A percentile compares a stretch with the other conserved stretches of the same genome.
These are phyloP conservation scores for Chernovozyma sophiae-reginae DNA, from an alignment of 1,139 yeast species.

Conservation along the genomic window DNA sequence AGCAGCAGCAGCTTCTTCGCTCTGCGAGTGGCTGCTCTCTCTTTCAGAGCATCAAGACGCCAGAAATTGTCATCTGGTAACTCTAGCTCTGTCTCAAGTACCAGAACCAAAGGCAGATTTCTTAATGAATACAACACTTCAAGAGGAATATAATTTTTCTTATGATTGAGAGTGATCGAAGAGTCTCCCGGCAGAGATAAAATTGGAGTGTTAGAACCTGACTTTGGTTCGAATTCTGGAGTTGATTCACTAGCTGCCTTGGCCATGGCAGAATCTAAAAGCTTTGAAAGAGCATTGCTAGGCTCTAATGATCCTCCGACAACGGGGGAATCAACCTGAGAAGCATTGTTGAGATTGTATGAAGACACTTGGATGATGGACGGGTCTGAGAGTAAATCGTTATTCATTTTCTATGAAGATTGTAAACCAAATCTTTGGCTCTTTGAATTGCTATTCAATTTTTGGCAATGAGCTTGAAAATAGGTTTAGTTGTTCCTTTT, in stretches of 20 bases:
- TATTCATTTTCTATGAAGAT: no score
- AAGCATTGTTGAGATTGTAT: neutral
- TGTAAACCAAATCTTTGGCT: no score
- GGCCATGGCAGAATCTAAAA: constrained; percentile 42
- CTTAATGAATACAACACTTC: constrained; percentile 33
- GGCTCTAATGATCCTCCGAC: constrained; percentile 21
- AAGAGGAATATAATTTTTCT: constrained; percentile 20
- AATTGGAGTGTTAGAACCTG: constrained; percentile 16
- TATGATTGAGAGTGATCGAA: neutral
- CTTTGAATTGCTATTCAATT: neutral
- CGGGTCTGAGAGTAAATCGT: constrained; percentile 30
- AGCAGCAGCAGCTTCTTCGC: neutral
- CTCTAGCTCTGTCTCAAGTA: constrained; percentile 19
- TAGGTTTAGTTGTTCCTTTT: neutral
- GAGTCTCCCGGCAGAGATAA: neutral
- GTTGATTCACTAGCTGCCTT: constrained; percentile 48
- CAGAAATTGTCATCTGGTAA: constrained; percentile 45
- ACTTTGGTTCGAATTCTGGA: constrained; percentile 30
- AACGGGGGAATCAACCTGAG: constrained; percentile 4
- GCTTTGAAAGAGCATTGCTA: constrained; percentile 38
- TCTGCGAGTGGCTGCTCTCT: constrained; percentile 7
- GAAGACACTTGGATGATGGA: constrained; percentile 25
- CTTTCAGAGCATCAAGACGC: constrained; percentile 13
- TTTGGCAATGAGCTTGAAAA: neutral
- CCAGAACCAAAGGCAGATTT: constrained; percentile 31